Evolutionary conservation across 192 early-diverging fungal genomes (phyloP).

Genomic region (Entomortierella chlamydospora): DNA sequence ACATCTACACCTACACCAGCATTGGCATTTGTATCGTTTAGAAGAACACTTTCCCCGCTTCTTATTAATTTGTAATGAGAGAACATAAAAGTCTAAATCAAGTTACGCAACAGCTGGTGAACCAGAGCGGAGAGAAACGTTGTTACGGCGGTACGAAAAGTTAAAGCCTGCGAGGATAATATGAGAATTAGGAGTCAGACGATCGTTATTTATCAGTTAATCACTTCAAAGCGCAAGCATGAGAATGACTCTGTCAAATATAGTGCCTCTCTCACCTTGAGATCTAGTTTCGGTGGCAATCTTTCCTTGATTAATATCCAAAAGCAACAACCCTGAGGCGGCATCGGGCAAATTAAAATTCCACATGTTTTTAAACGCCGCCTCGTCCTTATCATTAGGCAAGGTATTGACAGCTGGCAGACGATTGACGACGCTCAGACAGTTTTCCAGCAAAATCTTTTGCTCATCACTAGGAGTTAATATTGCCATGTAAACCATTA

Average conservation of each 20-base stretch:
- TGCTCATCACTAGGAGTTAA: slow-evolving; percentile 57
- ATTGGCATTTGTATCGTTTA: neutral
- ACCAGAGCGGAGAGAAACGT: slow-evolving; percentile 52
- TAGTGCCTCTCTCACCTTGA: slow-evolving; percentile 65
- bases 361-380: slow-evolving; percentile 72
- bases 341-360: slow-evolving; percentile 73
- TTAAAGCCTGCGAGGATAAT: slow-evolving; percentile 57
- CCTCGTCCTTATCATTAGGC: slow-evolving; percentile 60
- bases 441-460: slow-evolving; percentile 61
- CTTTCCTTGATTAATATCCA: slow-evolving; percentile 63
- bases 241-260: too few relatives aligned
- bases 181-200: too few relatives aligned
- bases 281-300: slow-evolving; percentile 66
- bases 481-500: neutral
- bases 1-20: neutral
- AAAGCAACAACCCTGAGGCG: slow-evolving; percentile 63
- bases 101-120: slow-evolving; percentile 35
- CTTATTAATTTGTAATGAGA: too few relatives aligned
- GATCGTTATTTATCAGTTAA: too few relatives aligned
- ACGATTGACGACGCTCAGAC: slow-evolving; percentile 64
- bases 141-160: slow-evolving; percentile 66
- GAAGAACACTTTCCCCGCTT: too few relatives aligned
- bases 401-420: slow-evolving; percentile 55
- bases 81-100: too few relatives aligned
- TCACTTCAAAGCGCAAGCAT: too few relatives aligned